phyloP scores from a whole-genome alignment of 2,329 filamentous ascomycete species.

The Botrytis porri region DNA sequence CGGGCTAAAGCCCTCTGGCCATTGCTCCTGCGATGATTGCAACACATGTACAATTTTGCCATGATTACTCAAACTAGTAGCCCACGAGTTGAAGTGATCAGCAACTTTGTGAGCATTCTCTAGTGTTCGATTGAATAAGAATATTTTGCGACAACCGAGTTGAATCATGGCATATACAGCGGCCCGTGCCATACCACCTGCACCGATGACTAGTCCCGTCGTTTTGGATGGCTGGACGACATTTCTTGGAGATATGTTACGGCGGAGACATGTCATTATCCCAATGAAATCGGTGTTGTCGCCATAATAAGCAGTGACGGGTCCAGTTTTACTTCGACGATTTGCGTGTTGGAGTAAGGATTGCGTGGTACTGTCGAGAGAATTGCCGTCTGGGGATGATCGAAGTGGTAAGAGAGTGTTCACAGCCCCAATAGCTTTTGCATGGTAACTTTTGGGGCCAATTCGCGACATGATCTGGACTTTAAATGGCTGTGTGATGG shows the following conservation, averaged over 20 bases:
- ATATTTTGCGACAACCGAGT: constrained; percentile 72
- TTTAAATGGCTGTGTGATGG: constrained; percentile 71
- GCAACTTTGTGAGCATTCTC: constrained; percentile 64
- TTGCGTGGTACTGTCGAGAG: constrained; percentile 48
- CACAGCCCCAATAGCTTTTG: constrained; percentile 70
- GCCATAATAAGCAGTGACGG: constrained; percentile 67
- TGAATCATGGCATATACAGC: constrained; percentile 77
- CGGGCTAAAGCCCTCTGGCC: constrained; percentile 60
- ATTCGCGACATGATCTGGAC: constrained; percentile 65
- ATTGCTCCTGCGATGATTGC: constrained; percentile 54
- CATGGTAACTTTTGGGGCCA: constrained; percentile 67
- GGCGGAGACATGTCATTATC: constrained; percentile 68
- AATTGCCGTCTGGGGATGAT: constrained; percentile 37
- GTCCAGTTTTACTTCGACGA: constrained; percentile 61
- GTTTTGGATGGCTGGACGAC: constrained; percentile 51
- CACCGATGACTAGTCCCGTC: constrained; percentile 58
- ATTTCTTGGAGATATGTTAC: constrained; percentile 70
- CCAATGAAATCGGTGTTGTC: constrained; percentile 84
- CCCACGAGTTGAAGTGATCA: constrained; percentile 61
- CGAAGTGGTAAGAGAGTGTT: constrained; percentile 74
- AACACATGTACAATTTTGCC: constrained; percentile 48
- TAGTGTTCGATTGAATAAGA: constrained; percentile 68
- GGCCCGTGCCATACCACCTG: constrained; percentile 74
- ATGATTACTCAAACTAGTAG: constrained; percentile 32
- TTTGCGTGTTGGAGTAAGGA: constrained; percentile 40